Evolutionary conservation across 306 rosid species (phyloP).

Genomic region (Parietaria judaica): DNA sequence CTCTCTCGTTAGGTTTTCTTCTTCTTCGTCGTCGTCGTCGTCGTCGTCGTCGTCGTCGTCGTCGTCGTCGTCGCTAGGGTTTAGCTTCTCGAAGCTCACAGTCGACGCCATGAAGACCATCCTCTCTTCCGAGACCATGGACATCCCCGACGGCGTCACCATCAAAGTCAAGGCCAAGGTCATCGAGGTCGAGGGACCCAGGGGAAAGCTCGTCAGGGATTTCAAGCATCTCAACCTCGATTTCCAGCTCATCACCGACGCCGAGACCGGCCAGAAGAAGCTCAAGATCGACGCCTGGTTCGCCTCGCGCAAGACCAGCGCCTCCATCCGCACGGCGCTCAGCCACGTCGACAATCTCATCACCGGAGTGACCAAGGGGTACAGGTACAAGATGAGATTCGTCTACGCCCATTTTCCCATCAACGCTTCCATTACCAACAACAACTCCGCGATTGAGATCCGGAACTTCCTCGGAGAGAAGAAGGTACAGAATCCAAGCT

Average conservation of each 20-base stretch:
- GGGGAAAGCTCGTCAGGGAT: constrained; percentile 59
- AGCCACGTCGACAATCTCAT: constrained; percentile 75
- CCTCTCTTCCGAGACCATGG: constrained; percentile 63
- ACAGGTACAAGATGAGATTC: constrained; percentile 84
- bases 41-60: too few species aligned
- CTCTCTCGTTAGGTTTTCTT: too few species aligned
- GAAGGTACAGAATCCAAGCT: constrained; percentile 23
- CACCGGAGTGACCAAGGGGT: constrained; percentile 81
- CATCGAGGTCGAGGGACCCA: constrained; percentile 73
- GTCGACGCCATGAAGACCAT: constrained; percentile 54
- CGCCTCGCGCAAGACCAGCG: constrained; percentile 68
- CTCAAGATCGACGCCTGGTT: constrained; percentile 73
- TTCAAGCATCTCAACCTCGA: constrained; percentile 75
- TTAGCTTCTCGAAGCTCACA: background rate
- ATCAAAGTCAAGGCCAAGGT: constrained; percentile 71
- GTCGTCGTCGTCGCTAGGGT: too few species aligned
- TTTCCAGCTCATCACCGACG: constrained; percentile 55
- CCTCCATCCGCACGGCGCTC: constrained; percentile 78
- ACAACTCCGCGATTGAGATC: constrained; percentile 50
- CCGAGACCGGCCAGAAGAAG: constrained; percentile 37
- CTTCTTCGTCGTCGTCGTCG: too few species aligned
- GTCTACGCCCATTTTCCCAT: constrained; percentile 85
- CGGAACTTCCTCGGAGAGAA: constrained; percentile 69
- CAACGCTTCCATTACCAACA: constrained; percentile 56
- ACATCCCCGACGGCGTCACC: constrained; percentile 70